Evolutionary conservation across 805 yeast genomes (phyloP), one percentile per base, ranked within the genome.

Genomic region (Yarrowia deformans): DNA sequence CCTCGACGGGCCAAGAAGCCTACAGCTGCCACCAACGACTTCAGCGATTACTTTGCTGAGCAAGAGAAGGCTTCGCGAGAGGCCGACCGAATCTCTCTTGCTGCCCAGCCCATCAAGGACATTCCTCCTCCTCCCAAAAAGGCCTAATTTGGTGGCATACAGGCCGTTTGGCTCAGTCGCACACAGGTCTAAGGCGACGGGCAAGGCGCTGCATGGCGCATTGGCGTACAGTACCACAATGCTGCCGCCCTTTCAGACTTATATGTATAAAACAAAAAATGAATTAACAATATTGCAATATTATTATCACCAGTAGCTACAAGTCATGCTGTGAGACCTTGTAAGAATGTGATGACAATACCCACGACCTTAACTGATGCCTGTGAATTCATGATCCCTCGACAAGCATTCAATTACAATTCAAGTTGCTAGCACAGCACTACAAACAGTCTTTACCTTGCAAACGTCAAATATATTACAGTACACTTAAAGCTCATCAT

Each of bases 11-110:
- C 46, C 29, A 67, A 55, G 29, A 43, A 71, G 39, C 67, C 69
- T 14, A 64, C 64, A 8, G 40, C 71, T n/a, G 75, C 54, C 35
- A n/a, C 45, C n/a, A 48, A 48, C 68, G 56, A 73, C 37, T 71
- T 73, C 32, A 63, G 68, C 19, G 72, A 72, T n/a, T 74, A 74
- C 68, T 74, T 74, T 58, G 74, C 72, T n/a, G 76, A 74, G 69
- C 76, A 74, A 64, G 74, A 72, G 45, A 68, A 73, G 67, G 50
- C 69, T 19, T 71, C 73, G 55, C 69, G 70, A 23, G 74, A 73
- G 46, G 58, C 72, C 7, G 76, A 72, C 8, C 75, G 74, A 23
- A 61, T 64, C n/a, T 35, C 69, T 12, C 35, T 35, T 18, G 67
- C 67, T n/a, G 67, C 70, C 18, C 43, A 63, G 9, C 32, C 56